phyloP scores from a whole-genome alignment of 2,329 filamentous ascomycete genomes.

The Onygenales sp. region DNA sequence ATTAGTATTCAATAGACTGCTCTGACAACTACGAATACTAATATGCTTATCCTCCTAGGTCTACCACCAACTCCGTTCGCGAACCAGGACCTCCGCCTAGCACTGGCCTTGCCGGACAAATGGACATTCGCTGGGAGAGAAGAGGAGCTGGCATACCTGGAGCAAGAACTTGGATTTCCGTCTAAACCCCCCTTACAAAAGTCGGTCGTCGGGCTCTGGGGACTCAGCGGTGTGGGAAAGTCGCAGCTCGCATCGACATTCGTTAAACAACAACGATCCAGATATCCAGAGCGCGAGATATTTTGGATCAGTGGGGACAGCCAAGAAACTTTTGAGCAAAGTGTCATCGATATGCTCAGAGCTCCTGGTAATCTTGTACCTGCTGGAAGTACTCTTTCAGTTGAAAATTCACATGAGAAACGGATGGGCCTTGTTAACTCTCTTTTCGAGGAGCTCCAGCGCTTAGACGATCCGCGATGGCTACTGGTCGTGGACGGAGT shows the following conservation, averaged over 20 bases:
- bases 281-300: not conserved
- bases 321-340: not conserved
- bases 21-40: too few relatives aligned
- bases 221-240: not conserved
- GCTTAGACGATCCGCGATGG: not conserved
- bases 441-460: not conserved
- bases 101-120: not conserved
- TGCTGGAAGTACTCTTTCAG: not conserved
- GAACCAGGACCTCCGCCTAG: not conserved
- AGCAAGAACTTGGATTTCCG: not conserved
- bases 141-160: not conserved
- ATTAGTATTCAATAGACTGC: too few relatives aligned
- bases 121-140: not conserved
- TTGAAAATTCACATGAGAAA: not conserved
- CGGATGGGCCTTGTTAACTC: not conserved
- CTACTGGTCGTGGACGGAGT: not conserved
- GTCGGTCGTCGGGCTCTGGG: not conserved
- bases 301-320: not conserved
- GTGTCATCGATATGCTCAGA: not conserved
- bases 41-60: not conserved
- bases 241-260: not conserved
- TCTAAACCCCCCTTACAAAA: not conserved
- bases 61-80: not conserved
- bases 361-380: not conserved
- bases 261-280: not conserved